Percentiles rank a stretch among this genome's conserved stretches.
Conservation (phyloP, 1,284 basidiomycete genomes). For the Amylostereum areolatum region DNA sequence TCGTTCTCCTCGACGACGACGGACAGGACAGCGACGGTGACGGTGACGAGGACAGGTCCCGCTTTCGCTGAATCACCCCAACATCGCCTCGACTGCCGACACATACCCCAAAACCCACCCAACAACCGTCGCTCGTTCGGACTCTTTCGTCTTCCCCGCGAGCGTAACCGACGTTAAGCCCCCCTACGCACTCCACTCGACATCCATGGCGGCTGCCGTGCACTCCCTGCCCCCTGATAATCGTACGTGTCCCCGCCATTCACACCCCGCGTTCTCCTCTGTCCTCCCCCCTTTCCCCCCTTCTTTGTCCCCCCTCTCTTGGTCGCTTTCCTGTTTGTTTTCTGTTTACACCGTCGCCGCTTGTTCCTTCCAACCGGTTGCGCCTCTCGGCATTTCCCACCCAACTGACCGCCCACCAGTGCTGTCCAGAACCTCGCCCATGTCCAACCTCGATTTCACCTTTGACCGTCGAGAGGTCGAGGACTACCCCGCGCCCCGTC, state of each 20-base stretch:
- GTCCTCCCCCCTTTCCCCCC: neutral
- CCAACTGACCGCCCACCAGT: conserved; percentile 24
- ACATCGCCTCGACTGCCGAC: no score
- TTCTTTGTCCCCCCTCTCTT: neutral
- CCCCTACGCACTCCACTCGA: neutral
- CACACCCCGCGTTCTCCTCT: conserved; percentile 6
- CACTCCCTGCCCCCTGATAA: conserved; percentile 1
- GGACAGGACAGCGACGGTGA: no score
- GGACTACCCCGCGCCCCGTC: conserved; percentile 38
- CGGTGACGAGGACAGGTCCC: no score
- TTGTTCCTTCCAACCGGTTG: neutral
- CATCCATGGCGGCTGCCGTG: conserved; percentile 4
- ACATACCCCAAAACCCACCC: no score
- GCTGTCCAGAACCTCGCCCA: conserved; percentile 48
- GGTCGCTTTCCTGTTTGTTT: neutral
- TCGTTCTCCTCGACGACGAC: neutral
- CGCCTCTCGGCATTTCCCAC: conserved; percentile 9
- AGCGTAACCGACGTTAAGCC: neutral
- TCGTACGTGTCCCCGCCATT: conserved; percentile 1
- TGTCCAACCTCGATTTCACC: conserved; percentile 52
- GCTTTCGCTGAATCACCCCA: no score
- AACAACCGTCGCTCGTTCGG: no score
- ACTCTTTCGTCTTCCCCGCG: neutral
- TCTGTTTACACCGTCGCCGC: neutral
- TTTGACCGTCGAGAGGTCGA: conserved; percentile 35